phyloP scores from a whole-genome alignment of 2,329 filamentous ascomycete genomes.

The Diaporthe velutina region DNA sequence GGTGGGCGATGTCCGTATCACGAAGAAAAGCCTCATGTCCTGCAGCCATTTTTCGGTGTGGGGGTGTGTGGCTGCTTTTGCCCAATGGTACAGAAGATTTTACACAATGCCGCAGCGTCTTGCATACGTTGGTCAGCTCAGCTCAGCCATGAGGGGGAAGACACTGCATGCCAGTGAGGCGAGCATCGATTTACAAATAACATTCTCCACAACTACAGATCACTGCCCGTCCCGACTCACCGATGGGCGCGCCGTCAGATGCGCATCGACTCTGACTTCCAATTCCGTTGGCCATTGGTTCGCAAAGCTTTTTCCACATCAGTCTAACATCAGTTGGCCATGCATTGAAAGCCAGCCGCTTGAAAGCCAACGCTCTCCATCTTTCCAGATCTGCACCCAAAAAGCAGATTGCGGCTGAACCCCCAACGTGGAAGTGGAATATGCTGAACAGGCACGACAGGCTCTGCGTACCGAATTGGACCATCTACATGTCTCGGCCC shows the following conservation, averaged over 20 bases:
- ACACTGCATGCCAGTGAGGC: constrained; percentile 25
- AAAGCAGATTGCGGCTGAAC: background rate
- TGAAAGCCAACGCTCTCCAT: background rate
- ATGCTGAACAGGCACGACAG: background rate
- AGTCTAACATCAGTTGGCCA: background rate
- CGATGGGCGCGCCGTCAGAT: background rate
- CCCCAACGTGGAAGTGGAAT: background rate
- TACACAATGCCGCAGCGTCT: background rate
- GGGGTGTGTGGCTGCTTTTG: background rate
- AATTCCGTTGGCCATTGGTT: background rate
- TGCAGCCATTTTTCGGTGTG: constrained; percentile 1
- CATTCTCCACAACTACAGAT: background rate
- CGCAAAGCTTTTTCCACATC: background rate
- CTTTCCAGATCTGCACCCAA: background rate
- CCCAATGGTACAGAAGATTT: background rate
- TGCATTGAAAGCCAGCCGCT: background rate
- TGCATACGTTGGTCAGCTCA: constrained; percentile 1
- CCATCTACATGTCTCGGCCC: constrained; percentile 32
- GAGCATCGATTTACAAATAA: constrained; percentile 9
- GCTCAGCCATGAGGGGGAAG: background rate
- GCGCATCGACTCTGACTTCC: constrained; percentile 17
- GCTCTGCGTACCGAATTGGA: background rate
- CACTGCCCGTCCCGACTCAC: background rate
- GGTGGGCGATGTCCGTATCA: background rate
- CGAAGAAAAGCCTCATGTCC: background rate